phyloP scores from a whole-genome alignment of 345 rosid species.

The Cardamine chenopodiifolia region DNA sequence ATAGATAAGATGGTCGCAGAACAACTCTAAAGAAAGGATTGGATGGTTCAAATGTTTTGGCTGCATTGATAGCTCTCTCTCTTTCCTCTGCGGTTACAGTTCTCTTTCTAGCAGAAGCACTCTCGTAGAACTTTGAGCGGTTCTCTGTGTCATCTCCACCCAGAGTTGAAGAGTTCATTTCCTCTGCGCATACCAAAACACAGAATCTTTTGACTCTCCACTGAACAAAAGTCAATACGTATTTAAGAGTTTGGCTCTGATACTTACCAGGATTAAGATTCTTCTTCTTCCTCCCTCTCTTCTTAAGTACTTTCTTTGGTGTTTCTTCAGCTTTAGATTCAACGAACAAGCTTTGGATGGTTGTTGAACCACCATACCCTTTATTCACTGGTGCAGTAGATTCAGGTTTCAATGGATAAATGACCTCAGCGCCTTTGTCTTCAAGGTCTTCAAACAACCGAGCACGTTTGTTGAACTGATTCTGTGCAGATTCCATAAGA shows the following conservation, averaged over 20 bases:
- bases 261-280: constrained; percentile 67
- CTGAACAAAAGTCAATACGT: not conserved
- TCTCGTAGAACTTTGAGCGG: constrained; percentile 62
- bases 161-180: constrained; percentile 43
- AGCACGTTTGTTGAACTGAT: constrained; percentile 57
- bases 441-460: constrained; percentile 66
- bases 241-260: not conserved
- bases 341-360: constrained; percentile 55
- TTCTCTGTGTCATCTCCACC: constrained; percentile 53
- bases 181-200: constrained; percentile 44
- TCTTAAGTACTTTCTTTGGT: constrained; percentile 52
- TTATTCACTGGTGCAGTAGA: constrained; percentile 37
- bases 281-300: constrained; percentile 68
- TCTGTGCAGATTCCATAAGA: constrained; percentile 38
- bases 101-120: constrained; percentile 78
- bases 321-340: constrained; percentile 46
- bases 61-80: constrained; percentile 65
- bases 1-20: constrained; percentile 78
- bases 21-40: constrained; percentile 84
- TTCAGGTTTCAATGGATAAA: constrained; percentile 40
- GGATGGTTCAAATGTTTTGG: constrained; percentile 68
- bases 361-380: constrained; percentile 47
- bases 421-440: constrained; percentile 48
- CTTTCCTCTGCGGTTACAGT: constrained; percentile 78
- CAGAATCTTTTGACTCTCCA: constrained; percentile 1